Evolutionary conservation across 1,139 yeast species (phyloP).

Genomic region (Debaryomycetaceae sp.): DNA sequence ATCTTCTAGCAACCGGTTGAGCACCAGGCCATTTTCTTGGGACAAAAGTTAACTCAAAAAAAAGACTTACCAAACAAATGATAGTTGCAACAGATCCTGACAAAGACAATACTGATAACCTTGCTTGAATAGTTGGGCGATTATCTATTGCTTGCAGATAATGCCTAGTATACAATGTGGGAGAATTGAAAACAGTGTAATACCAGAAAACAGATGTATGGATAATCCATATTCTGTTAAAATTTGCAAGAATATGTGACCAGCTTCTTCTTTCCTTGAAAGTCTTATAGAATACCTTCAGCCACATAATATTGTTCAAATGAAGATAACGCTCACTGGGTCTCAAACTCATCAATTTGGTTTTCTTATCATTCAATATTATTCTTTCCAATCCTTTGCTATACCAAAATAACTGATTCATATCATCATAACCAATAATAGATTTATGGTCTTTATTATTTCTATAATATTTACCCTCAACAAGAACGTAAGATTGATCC

Average conservation of each 20-base stretch:
- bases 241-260: constrained; percentile 74
- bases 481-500: constrained; percentile 47
- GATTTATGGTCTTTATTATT: constrained; percentile 52
- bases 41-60: constrained; percentile 46
- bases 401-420: constrained; percentile 64
- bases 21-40: constrained; percentile 60
- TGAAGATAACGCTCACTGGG: constrained; percentile 45
- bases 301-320: constrained; percentile 48
- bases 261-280: constrained; percentile 66
- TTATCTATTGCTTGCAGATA: constrained; percentile 45
- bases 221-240: constrained; percentile 80
- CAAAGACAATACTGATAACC: constrained; percentile 46
- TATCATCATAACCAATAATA: constrained; percentile 61
- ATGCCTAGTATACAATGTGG: constrained; percentile 60
- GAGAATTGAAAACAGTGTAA: constrained; percentile 74
- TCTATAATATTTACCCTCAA: constrained; percentile 35
- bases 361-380: constrained; percentile 30
- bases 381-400: constrained; percentile 46
- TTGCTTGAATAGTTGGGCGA: constrained; percentile 46
- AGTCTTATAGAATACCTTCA: constrained; percentile 50
- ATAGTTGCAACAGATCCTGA: constrained; percentile 49
- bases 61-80: constrained; percentile 39
- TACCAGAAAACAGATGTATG: constrained; percentile 80
- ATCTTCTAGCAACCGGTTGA: constrained; percentile 36
- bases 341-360: constrained; percentile 38